Conservation (phyloP, 257 asterid species). For the Solanum bulbocastanum region DNA sequence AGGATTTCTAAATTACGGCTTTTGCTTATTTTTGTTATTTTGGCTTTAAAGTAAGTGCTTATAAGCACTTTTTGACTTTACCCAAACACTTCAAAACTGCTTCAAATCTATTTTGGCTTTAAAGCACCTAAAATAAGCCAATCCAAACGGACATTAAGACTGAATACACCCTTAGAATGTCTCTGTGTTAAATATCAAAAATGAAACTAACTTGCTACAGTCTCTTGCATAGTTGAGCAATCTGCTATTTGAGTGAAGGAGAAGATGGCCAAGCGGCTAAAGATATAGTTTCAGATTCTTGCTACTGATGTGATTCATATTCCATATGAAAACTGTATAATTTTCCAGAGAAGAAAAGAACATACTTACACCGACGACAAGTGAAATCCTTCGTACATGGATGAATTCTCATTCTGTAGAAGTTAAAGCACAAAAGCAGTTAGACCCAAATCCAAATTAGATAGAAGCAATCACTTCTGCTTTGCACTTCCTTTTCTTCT, state of each 20-base stretch:
- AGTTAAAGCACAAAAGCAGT: slow-evolving; percentile 6
- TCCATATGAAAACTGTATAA: background rate
- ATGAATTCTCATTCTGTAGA: slow-evolving; percentile 24
- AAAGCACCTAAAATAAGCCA: background rate
- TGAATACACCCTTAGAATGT: background rate
- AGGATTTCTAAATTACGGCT: background rate
- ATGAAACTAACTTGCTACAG: background rate
- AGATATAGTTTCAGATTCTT: background rate
- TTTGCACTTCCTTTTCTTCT: background rate
- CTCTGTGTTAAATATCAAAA: background rate
- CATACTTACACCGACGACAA: slow-evolving; percentile 30
- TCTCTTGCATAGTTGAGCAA: background rate
- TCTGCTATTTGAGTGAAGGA: background rate
- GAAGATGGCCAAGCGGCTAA: background rate
- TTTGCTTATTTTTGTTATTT: background rate
- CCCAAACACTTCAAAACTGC: background rate
- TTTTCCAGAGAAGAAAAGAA: background rate
- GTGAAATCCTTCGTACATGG: slow-evolving; percentile 23
- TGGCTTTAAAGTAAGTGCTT: background rate
- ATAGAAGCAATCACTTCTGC: background rate
- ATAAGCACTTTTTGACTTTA: background rate
- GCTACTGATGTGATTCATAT: background rate
- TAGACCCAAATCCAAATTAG: slow-evolving; percentile 2
- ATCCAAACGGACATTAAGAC: background rate
- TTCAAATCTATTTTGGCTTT: background rate